These are phyloP conservation scores for Mortierella claussenii DNA, from an alignment of 192 early-diverging fungal genomes.

Conservation along the genomic window DNA sequence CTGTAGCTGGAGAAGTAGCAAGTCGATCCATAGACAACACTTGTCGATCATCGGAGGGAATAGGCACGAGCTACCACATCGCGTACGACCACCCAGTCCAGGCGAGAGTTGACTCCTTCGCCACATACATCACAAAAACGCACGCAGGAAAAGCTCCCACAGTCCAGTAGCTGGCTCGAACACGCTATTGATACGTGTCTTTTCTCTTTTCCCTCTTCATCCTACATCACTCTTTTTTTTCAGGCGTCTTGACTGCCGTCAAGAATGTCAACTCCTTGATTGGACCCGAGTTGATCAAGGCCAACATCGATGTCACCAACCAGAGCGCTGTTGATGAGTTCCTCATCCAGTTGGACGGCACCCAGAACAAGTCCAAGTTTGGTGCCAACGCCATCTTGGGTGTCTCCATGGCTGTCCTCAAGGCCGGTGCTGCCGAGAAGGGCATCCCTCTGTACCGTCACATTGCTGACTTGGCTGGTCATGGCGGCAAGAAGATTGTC, in stretches of 20 bases:
- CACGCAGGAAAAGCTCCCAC: neutral
- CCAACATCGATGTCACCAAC: conserved; percentile 85
- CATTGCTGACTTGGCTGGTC: conserved; percentile 88
- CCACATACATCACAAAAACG: neutral
- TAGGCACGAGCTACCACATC: conserved; percentile 23
- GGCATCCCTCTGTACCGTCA: conserved; percentile 95
- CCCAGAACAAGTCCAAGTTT: conserved; percentile 93
- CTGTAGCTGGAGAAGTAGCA: too few species aligned
- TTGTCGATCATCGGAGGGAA: conserved; percentile 15
- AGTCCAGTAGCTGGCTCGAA: neutral
- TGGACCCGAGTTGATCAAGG: conserved; percentile 83
- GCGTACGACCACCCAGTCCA: neutral
- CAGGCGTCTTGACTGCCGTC: conserved; percentile 91
- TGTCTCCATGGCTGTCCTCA: conserved; percentile 95
- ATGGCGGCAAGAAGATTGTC: conserved; percentile 84
- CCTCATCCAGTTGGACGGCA: conserved; percentile 92
- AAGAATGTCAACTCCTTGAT: conserved; percentile 92
- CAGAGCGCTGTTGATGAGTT: conserved; percentile 93
- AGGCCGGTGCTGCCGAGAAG: conserved; percentile 96
- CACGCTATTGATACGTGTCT: too few species aligned
- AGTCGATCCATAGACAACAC: neutral
- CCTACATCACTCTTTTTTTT: neutral
- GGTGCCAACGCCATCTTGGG: conserved; percentile 99
- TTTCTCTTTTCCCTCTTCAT: neutral
- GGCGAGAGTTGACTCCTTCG: neutral